These are phyloP conservation scores for Luffa aegyptiaca DNA, from an alignment of 306 rosid genomes.

Conservation along the genomic window DNA sequence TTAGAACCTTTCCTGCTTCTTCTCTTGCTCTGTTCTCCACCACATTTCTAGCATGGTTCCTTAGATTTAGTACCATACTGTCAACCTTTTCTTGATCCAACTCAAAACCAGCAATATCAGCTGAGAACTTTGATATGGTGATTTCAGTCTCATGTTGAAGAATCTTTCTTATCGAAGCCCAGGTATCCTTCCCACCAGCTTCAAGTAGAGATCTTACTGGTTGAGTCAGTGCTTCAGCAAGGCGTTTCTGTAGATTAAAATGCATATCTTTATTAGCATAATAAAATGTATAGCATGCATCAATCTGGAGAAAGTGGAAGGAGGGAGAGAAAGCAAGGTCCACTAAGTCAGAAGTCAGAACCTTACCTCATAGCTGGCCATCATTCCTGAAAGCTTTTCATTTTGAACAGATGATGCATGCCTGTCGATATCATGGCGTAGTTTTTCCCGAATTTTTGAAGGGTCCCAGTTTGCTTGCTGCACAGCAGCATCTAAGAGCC, in stretches of 20 bases:
- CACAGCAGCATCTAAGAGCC: conserved; percentile 44
- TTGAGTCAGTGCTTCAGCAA: conserved; percentile 40
- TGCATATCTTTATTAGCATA: background rate
- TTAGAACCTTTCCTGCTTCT: conserved; percentile 68
- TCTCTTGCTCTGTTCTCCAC: conserved; percentile 75
- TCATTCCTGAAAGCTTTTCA: conserved; percentile 44
- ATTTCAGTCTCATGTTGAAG: conserved; percentile 53
- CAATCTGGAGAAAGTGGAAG: background rate
- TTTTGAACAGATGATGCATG: conserved; percentile 45
- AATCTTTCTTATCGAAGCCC: conserved; percentile 67
- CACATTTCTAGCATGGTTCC: conserved; percentile 54
- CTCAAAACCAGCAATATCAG: conserved; percentile 55
- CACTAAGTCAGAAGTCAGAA: background rate
- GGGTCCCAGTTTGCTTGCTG: conserved; percentile 62
- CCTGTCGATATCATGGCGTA: conserved; percentile 54
- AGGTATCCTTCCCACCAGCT: conserved; percentile 56
- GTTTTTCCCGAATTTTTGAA: conserved; percentile 51
- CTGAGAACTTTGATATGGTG: conserved; percentile 36
- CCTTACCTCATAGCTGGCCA: conserved; percentile 45
- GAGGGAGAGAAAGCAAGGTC: background rate
- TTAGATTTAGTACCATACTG: conserved; percentile 38
- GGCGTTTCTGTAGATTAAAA: conserved; percentile 41
- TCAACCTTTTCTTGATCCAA: conserved; percentile 44
- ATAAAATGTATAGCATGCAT: background rate
- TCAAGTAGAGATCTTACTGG: conserved; percentile 71